Conservation (phyloP, 139 green algal genomes). For the Chlamydomonas schloesseri region DNA sequence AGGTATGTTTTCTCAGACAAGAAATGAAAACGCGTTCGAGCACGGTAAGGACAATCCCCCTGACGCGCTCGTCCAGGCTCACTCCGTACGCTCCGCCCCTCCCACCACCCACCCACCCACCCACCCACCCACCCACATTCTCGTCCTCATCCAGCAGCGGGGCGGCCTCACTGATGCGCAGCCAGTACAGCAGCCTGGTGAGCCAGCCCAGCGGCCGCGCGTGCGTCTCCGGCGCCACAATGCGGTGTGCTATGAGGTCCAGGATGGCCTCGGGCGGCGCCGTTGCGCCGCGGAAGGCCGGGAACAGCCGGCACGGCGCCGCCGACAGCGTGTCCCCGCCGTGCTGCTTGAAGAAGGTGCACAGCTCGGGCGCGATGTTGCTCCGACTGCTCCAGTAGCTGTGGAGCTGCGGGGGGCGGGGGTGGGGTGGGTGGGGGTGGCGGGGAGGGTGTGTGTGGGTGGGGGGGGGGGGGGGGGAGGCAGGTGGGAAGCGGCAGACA, state of each 20-base stretch:
- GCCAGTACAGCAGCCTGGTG: neutral
- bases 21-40: no score
- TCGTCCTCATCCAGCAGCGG: slow-evolving; percentile 15
- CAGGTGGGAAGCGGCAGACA: no score
- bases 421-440: no score
- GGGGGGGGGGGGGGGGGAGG: no score
- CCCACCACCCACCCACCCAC: no score
- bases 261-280: neutral
- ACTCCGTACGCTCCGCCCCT: no score
- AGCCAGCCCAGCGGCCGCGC: slow-evolving; percentile 1
- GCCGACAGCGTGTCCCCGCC: neutral
- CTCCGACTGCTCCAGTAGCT: slow-evolving; percentile 15
- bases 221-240: slow-evolving; percentile 28
- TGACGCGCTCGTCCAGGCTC: no score
- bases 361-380: neutral
- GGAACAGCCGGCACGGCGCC: neutral
- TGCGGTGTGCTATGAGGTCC: slow-evolving; percentile 10
- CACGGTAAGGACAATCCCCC: no score
- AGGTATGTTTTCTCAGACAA: no score
- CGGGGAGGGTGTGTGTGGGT: neutral
- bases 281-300: neutral
- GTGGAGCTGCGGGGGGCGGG: neutral
- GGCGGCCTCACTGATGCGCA: neutral
- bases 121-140: no score
- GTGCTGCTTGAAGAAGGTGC: neutral